Evolutionary conservation across 1,139 yeast species (phyloP).

Genomic region (Ogataea hybrid): DNA sequence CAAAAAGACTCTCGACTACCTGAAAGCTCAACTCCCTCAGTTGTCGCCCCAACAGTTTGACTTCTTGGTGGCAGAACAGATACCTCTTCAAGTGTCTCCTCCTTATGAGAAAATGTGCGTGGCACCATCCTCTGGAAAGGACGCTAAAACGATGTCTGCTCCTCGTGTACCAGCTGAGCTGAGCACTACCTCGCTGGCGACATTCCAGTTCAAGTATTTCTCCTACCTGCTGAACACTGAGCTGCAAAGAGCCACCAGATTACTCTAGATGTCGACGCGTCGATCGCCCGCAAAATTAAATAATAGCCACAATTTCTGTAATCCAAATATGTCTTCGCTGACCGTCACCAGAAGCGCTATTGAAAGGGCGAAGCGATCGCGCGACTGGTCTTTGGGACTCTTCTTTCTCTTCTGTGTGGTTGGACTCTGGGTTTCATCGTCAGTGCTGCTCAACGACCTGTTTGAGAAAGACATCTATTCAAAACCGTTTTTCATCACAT

Average conservation of each 20-base stretch:
- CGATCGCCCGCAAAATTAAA: not conserved
- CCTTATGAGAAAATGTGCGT: slow-evolving; percentile 7
- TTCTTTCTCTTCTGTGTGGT: slow-evolving; percentile 72
- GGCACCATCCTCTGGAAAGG: not conserved
- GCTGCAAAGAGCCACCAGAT: not conserved
- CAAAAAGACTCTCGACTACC: slow-evolving; percentile 10
- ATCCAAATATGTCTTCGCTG: not conserved
- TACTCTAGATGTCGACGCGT: slow-evolving; percentile 4
- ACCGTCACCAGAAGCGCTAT: slow-evolving; percentile 10
- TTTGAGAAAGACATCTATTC: slow-evolving; percentile 69
- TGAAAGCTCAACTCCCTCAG: slow-evolving; percentile 7
- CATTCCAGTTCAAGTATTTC: slow-evolving; percentile 14
- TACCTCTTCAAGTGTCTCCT: slow-evolving; percentile 14
- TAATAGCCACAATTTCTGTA: not conserved
- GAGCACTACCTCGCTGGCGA: slow-evolving; percentile 12
- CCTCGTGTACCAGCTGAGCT: slow-evolving; percentile 7
- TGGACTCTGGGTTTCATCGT: slow-evolving; percentile 83
- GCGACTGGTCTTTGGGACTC: slow-evolving; percentile 75
- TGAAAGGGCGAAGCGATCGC: slow-evolving; percentile 17
- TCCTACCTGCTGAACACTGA: slow-evolving; percentile 8
- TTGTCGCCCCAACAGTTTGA: slow-evolving; percentile 9
- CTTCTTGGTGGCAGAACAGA: slow-evolving; percentile 7
- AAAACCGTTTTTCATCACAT: slow-evolving; percentile 93
- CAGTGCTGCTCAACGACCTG: slow-evolving; percentile 72
- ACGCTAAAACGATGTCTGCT: not conserved